Conservation (phyloP, 2,329 filamentous ascomycete genomes). For the Epichloe coenophiala region DNA sequence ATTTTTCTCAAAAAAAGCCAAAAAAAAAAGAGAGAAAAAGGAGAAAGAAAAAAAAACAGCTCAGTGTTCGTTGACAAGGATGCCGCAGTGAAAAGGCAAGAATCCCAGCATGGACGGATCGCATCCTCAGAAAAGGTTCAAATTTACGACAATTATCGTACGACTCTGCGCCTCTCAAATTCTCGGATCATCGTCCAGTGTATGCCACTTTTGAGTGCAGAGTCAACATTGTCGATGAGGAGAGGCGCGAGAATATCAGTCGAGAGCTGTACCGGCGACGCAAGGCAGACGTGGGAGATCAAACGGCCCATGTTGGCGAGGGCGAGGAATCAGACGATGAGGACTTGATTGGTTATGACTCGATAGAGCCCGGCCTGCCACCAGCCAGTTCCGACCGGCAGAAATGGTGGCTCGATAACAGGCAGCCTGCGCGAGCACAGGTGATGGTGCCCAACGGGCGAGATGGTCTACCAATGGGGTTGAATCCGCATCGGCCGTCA, state of each 20-base stretch:
- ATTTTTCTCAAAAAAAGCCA: too few relatives aligned
- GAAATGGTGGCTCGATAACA: constrained; percentile 59
- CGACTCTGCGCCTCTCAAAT: constrained; percentile 65
- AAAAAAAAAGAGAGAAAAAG: not conserved
- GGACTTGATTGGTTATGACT: constrained; percentile 67
- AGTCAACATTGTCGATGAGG: constrained; percentile 69
- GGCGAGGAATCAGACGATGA: constrained; percentile 56
- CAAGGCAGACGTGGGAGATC: constrained; percentile 47
- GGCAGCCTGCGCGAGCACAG: constrained; percentile 60
- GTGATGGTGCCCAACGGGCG: constrained; percentile 47
- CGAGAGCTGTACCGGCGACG: constrained; percentile 61
- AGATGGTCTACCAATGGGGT: constrained; percentile 39
- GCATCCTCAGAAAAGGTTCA: constrained; percentile 73
- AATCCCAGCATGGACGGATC: constrained; percentile 95
- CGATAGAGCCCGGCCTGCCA: constrained; percentile 65
- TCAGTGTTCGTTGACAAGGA: not conserved
- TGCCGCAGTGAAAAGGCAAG: constrained; percentile 64
- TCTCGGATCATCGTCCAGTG: constrained; percentile 94
- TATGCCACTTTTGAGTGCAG: constrained; percentile 79
- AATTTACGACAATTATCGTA: constrained; percentile 77
- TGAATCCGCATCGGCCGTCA: constrained; percentile 60
- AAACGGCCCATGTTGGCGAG: constrained; percentile 40
- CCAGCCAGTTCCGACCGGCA: constrained; percentile 54
- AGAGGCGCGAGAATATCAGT: constrained; percentile 56
- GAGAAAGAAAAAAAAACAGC: not conserved